Conservation (phyloP, 148 eudicot genomes). For the Beta vulgaris region DNA sequence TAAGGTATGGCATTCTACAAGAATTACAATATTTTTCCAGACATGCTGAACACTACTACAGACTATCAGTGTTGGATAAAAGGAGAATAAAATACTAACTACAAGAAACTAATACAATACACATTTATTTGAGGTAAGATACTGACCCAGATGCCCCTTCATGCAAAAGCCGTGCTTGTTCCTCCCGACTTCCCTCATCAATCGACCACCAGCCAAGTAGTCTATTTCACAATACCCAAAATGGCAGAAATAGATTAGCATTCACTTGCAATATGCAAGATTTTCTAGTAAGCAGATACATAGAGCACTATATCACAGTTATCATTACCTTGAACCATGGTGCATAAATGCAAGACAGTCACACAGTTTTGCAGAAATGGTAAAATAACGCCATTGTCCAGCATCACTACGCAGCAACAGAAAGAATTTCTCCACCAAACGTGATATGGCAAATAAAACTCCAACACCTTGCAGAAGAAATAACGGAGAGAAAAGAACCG, state of each 20-base stretch:
- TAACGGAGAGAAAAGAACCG: constrained; percentile 73
- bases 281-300: neutral
- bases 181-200: constrained; percentile 97
- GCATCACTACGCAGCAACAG: constrained; percentile 54
- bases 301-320: neutral
- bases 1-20: neutral
- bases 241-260: neutral
- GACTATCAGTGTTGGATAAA: neutral
- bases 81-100: neutral
- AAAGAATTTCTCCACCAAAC: constrained; percentile 67
- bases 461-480: constrained; percentile 80
- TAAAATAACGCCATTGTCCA: constrained; percentile 55
- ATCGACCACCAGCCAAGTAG: constrained; percentile 99
- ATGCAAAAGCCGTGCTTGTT: constrained; percentile 74
- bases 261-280: neutral
- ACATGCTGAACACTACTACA: neutral
- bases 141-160: constrained; percentile 71
- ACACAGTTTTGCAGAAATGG: constrained; percentile 52
- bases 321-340: constrained; percentile 79
- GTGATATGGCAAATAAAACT: constrained; percentile 59
- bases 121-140: neutral
- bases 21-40: neutral
- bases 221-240: constrained; percentile 36
- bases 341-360: constrained; percentile 84
- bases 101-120: neutral